Conservation (phyloP, 768 basidiomycete species). For the Thelephora ganbajun region DNA sequence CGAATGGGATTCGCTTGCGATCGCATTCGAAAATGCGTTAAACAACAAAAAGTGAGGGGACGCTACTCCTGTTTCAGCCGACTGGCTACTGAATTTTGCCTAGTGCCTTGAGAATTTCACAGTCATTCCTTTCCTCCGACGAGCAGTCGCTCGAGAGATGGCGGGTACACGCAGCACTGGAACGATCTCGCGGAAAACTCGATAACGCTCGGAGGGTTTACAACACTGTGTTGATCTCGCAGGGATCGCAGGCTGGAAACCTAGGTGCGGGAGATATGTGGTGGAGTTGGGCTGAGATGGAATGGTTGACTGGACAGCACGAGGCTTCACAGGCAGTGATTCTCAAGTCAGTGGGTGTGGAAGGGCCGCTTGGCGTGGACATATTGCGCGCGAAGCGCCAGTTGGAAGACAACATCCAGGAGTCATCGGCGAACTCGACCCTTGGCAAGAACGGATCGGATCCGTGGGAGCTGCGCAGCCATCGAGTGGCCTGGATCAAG, state of each 20-base stretch:
- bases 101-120: constrained; percentile 62
- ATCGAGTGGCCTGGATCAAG: constrained; percentile 37
- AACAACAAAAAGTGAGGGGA: constrained; percentile 40
- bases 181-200: constrained; percentile 45
- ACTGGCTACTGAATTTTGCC: background rate
- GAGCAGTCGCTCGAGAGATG: constrained; percentile 51
- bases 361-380: constrained; percentile 36
- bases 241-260: constrained; percentile 16
- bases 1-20: constrained; percentile 50
- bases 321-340: constrained; percentile 40
- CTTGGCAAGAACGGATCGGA: constrained; percentile 15
- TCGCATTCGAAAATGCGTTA: constrained; percentile 55
- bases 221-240: constrained; percentile 43
- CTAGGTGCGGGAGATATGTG: constrained; percentile 32
- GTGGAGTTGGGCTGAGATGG: constrained; percentile 81
- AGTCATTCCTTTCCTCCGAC: constrained; percentile 37
- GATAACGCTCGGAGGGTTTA: constrained; percentile 73
- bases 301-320: constrained; percentile 48
- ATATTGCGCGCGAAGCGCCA: constrained; percentile 50
- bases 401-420: constrained; percentile 35
- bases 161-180: constrained; percentile 66
- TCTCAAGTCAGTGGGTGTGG: constrained; percentile 37
- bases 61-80: background rate
- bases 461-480: background rate
- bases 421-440: constrained; percentile 8